Evolutionary conservation across 2,329 filamentous ascomycete species (phyloP).

Genomic region (Talaromyces sp.): DNA sequence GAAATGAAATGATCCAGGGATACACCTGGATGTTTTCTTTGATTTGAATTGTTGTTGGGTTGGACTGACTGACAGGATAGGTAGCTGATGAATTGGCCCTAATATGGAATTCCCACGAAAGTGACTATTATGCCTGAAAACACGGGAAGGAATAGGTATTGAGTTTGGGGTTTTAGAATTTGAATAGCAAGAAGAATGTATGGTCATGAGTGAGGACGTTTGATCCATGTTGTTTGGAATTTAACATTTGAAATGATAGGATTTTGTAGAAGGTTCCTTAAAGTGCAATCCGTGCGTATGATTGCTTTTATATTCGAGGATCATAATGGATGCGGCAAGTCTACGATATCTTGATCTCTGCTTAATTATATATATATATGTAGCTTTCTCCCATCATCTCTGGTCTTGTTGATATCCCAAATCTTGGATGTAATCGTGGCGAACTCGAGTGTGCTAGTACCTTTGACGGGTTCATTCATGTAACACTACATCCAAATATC

Average conservation of each 20-base stretch:
- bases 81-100: not conserved
- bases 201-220: not conserved
- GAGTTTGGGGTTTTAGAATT: not conserved
- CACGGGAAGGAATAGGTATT: not conserved
- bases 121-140: not conserved
- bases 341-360: not conserved
- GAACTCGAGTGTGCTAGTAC: no score
- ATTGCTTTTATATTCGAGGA: not conserved
- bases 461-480: no score
- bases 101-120: not conserved
- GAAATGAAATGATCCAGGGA: not conserved
- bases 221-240: no score
- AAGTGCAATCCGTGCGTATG: no score
- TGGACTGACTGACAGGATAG: not conserved
- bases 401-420: not conserved
- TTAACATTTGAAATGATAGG: no score
- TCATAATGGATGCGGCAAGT: not conserved
- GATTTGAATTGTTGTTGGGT: not conserved
- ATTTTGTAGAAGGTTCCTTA: no score
- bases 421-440: no score
- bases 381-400: not conserved
- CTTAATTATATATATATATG: not conserved
- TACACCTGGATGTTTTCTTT: not conserved
- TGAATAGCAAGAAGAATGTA: not conserved
- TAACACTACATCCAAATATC: no score